Evolutionary conservation across 805 yeast genomes (phyloP), one percentile per base, ranked within the genome.

Genomic region (Ogataea allantospora): DNA sequence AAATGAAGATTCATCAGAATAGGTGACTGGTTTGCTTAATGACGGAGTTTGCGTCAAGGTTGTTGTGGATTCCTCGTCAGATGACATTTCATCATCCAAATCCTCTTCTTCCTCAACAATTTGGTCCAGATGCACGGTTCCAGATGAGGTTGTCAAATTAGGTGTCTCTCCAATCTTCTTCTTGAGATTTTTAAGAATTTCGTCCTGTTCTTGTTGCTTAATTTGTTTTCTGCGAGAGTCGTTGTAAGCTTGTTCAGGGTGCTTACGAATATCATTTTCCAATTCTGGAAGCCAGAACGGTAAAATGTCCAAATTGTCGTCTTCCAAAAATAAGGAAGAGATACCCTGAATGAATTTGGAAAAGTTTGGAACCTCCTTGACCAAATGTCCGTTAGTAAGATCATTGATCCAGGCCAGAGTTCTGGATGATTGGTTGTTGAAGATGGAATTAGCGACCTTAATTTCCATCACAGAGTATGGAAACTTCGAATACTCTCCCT

Each of bases 251-350:
- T 81, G 83, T 47, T 77, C 76, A n/a, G 95, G 95, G 54, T 84
- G 83, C 47, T 75, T 75, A 50, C 87, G 74, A 42, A 82, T 81
- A 59, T 84, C 91, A 38, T 66, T 69, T 51, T 87, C 97, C 53
- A 93, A 68, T 44, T 91, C 97, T 42, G 95, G 86, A 48, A 88
- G 72, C 99, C 99, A 91, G 61, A 88, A 85, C 39, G 99, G 99
- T 46, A 91, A 71, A 46, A 83, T 80, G 58, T 88, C 96, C 56
- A 91, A 73, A 50, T 83, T 82, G 53, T 91, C 97, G 58, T 87
- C 93, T 57, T 91, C 98, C 37, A 88, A 77, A 57, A 81, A 91
- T 46, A 91, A 71, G 2, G 88, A 73, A 5, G 96, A 88, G 41
- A 88, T 78, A 65, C 98, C 98, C 60, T 91, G 99, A 50, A 91